Base-by-base conservation (phyloP, 345 rosid species). In the Salix udensis region DNA sequence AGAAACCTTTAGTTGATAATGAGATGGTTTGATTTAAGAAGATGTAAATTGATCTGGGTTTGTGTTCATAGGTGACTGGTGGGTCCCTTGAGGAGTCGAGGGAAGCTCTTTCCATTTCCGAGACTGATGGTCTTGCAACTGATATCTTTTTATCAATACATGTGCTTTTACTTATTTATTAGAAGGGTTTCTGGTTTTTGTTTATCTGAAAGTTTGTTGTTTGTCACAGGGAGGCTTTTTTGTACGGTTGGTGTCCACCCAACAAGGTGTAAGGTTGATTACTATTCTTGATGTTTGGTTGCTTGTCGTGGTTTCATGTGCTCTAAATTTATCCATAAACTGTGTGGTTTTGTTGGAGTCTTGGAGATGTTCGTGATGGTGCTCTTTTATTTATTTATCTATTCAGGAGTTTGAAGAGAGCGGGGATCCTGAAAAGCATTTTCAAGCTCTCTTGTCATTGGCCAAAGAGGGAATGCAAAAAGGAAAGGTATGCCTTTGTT, bases 241-340 rank as follows among this genome's bases (percentile, higher is more conserved):
- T 93, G 98, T 67, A 93, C 99, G 0, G 97, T 96, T 40, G 98
- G 99, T 1, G 98, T 93, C 70, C 99, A 96, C 84, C 99, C 97
- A 4, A 96, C 98, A n/a, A 90, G 98, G 82, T 93, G 99, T 88
- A 91, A 80, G 89, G 98, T 91, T 14, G 62, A 71, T 34, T 72
- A 19, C 62, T 73, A 19, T 81, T 78, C 74, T 28, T 19, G 23
- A 37, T 50, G n/a, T 65, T 53, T 71, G 44, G n/a, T 77, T 71
- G 9, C 64, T 42, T 68, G 19, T 72, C 24, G 28, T 40, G 6
- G 58, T 70, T 48, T 70, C 30, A 2, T 34, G 65, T 71, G 36
- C 34, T 24, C 37, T 62, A 18, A 52, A 67, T 67, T 30, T 70
- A 67, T 71, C 26, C 28, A 75, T 37, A 15, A 50, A 48, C 23